Conservation (phyloP, 495 filamentous ascomycete genomes). For the Neurospora discreta region DNA sequence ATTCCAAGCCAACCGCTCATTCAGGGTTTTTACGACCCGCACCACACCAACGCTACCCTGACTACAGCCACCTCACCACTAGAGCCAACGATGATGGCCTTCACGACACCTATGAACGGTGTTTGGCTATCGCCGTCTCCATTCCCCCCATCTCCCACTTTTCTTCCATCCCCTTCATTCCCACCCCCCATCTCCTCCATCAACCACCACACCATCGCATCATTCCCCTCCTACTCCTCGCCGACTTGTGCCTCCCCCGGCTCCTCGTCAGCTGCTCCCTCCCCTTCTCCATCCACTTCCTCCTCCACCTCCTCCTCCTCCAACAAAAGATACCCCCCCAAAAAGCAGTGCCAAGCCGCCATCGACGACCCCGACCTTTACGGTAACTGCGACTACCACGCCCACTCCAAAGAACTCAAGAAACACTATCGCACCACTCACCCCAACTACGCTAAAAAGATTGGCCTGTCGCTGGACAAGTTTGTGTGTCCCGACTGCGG, state of each 20-base stretch:
- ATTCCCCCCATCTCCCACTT: neutral
- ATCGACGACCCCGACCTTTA: neutral
- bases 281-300: neutral
- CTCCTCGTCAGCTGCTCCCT: neutral
- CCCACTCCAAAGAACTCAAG: neutral
- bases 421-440: neutral
- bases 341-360: neutral
- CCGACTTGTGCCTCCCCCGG: too few relatives aligned
- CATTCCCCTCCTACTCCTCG: neutral
- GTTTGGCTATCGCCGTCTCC: neutral
- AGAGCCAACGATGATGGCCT: neutral
- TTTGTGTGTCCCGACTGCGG: neutral
- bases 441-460: neutral
- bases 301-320: neutral
- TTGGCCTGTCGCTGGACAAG: neutral
- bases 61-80: neutral
- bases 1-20: neutral
- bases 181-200: neutral
- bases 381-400: rapidly evolving
- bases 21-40: rapidly evolving
- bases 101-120: neutral
- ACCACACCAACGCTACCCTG: neutral
- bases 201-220: neutral
- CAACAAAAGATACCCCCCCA: rapidly evolving
- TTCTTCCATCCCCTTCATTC: neutral